phyloP scores from a whole-genome alignment of 208 protist genomes.

The Wallacemonas collosoma region DNA sequence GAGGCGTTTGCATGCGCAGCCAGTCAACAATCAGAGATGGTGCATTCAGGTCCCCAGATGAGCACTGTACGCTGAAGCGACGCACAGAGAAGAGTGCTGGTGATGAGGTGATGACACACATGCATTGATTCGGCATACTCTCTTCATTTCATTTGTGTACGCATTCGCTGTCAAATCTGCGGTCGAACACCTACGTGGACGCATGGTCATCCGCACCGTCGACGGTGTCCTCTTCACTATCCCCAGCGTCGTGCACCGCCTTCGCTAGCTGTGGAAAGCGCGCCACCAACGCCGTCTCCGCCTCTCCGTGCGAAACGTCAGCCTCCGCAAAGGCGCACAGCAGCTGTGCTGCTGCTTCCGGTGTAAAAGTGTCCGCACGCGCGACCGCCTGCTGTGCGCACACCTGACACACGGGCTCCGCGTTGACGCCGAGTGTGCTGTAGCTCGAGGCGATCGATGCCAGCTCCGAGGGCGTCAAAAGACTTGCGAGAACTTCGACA shows the following conservation, averaged over 20 bases:
- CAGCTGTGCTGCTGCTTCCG: constrained; percentile 33
- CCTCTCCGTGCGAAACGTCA: constrained; percentile 29
- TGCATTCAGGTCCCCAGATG: too few relatives aligned
- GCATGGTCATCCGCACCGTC: too few relatives aligned
- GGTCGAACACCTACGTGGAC: too few relatives aligned
- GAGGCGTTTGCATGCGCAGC: too few relatives aligned
- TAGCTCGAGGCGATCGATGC: constrained; percentile 54
- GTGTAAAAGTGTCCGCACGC: constrained; percentile 37
- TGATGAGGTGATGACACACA: too few relatives aligned
- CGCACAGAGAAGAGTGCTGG: too few relatives aligned
- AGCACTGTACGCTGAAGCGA: too few relatives aligned
- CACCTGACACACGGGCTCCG: constrained; percentile 42
- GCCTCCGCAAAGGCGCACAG: constrained; percentile 30
- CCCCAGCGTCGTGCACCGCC: neutral
- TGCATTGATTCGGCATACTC: too few relatives aligned
- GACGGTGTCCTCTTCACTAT: too few relatives aligned
- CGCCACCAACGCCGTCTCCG: constrained; percentile 23
- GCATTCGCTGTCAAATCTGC: too few relatives aligned
- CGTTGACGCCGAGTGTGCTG: constrained; percentile 29
- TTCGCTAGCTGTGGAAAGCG: constrained; percentile 37
- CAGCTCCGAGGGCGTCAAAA: constrained; percentile 47
- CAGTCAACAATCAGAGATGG: too few relatives aligned
- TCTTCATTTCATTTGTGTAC: too few relatives aligned
- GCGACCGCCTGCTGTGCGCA: constrained; percentile 41
- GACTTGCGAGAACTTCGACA: constrained; percentile 60